These are phyloP conservation scores for Brasenia schreberi DNA, from an alignment of 164 flowering plant species.

Conservation along the genomic window DNA sequence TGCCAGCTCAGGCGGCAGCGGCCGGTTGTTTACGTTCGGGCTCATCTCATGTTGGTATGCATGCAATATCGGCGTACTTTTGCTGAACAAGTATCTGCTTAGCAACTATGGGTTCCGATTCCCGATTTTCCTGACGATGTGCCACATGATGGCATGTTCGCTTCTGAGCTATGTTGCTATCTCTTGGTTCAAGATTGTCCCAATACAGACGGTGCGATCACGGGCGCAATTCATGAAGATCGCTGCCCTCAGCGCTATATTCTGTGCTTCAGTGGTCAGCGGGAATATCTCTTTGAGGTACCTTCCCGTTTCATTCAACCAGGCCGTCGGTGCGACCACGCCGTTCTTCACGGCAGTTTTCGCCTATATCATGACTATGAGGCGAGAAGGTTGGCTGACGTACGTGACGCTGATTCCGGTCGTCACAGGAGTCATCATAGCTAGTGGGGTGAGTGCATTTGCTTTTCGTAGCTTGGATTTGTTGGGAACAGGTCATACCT, in stretches of 20 bases:
- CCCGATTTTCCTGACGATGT: slow-evolving; percentile 8
- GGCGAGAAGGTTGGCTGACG: slow-evolving; percentile 39
- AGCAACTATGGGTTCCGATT: slow-evolving; percentile 40
- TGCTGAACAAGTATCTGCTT: slow-evolving; percentile 31
- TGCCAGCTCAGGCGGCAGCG: background rate
- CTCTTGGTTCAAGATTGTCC: slow-evolving; percentile 35
- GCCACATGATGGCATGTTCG: slow-evolving; percentile 46
- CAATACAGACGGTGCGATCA: slow-evolving; percentile 30
- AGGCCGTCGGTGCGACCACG: slow-evolving; percentile 22
- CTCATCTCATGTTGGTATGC: slow-evolving; percentile 33
- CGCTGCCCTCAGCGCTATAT: slow-evolving; percentile 24
- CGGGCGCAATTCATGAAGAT: slow-evolving; percentile 30
- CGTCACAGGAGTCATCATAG: slow-evolving; percentile 36
- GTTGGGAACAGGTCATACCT: no score
- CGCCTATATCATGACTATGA: slow-evolving; percentile 30
- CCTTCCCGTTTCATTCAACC: slow-evolving; percentile 40
- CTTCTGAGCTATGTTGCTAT: slow-evolving; percentile 33
- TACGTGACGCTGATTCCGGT: slow-evolving; percentile 37
- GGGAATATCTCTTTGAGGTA: slow-evolving; percentile 34
- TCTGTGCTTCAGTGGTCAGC: slow-evolving; percentile 36
- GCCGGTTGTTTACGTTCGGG: slow-evolving; percentile 27
- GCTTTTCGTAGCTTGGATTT: no score
- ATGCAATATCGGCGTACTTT: slow-evolving; percentile 36
- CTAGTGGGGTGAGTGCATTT: slow-evolving; percentile 32
- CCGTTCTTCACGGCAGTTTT: no score